Conservation (phyloP, 805 yeast species). For the Metschnikowia lochheadii region DNA sequence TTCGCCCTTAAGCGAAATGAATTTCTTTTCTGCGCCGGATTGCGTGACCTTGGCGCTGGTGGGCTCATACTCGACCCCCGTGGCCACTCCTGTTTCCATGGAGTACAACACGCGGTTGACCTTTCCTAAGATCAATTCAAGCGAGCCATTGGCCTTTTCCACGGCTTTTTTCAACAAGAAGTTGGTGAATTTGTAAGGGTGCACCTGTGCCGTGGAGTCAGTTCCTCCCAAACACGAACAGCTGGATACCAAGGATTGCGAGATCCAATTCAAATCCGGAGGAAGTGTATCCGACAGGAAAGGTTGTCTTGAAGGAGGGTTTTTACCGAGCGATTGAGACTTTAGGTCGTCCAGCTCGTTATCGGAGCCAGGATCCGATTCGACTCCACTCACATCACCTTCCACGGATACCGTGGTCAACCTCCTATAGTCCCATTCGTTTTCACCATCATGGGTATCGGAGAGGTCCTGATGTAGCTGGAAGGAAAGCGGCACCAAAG, state of each 20-base stretch:
- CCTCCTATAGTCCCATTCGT: constrained; percentile 90
- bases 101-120: constrained; percentile 64
- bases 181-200: constrained; percentile 91
- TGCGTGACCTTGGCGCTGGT: constrained; percentile 28
- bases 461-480: constrained; percentile 80
- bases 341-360: not conserved
- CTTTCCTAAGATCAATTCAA: constrained; percentile 82
- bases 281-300: constrained; percentile 44
- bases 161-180: constrained; percentile 74
- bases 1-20: constrained; percentile 56
- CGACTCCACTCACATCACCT: constrained; percentile 57
- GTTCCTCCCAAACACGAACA: constrained; percentile 82
- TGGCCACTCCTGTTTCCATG: constrained; percentile 61
- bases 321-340: constrained; percentile 3
- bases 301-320: constrained; percentile 36
- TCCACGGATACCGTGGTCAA: constrained; percentile 82
- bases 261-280: constrained; percentile 71
- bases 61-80: constrained; percentile 65
- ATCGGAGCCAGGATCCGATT: constrained; percentile 16
- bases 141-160: constrained; percentile 61
- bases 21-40: constrained; percentile 25
- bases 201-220: constrained; percentile 93
- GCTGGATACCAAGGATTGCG: constrained; percentile 54
- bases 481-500: constrained; percentile 84
- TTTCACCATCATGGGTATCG: constrained; percentile 73